A percentile compares a stretch with the other conserved stretches of the same genome.
These are phyloP conservation scores for Penicillium crustosum DNA, from an alignment of 2,329 filamentous ascomycete species.

Conservation along the genomic window DNA sequence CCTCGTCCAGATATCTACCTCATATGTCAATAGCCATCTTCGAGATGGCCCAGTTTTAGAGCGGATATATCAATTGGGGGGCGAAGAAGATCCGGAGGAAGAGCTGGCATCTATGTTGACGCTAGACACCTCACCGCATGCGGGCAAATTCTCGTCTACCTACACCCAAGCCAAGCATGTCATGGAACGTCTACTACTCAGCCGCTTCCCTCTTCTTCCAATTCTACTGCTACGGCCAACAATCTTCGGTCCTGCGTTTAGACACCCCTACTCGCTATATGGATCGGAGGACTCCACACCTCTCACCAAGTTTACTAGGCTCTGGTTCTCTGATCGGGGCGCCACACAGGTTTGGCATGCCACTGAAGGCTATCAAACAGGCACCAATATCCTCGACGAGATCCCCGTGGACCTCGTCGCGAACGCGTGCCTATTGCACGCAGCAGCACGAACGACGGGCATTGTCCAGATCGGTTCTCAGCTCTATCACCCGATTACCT, in stretches of 20 bases:
- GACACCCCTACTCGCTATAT: constrained; percentile 33
- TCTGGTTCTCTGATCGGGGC: constrained; percentile 27
- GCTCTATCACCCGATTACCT: constrained; percentile 31
- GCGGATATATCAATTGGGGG: constrained; percentile 24
- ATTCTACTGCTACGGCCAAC: constrained; percentile 33
- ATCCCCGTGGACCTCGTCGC: constrained; percentile 37
- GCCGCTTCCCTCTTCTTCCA: constrained; percentile 30
- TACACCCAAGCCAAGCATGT: constrained; percentile 36
- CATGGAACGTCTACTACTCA: constrained; percentile 32
- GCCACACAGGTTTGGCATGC: constrained; percentile 33
- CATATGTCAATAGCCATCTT: constrained; percentile 35
- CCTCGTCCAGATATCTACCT: constrained; percentile 33
- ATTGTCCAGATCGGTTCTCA: constrained; percentile 33
- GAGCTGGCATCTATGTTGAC: constrained; percentile 28
- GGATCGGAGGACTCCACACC: constrained; percentile 34
- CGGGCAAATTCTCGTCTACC: constrained; percentile 28
- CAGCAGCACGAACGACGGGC: constrained; percentile 30
- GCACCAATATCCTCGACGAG: constrained; percentile 34
- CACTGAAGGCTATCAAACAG: constrained; percentile 28
- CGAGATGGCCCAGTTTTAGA: constrained; percentile 32
- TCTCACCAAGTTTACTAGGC: constrained; percentile 31
- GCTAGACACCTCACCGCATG: constrained; percentile 17
- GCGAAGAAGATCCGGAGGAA: constrained; percentile 31
- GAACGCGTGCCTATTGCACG: constrained; percentile 33
- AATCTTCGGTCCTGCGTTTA: constrained; percentile 32